phyloP scores from a whole-genome alignment of 179 eudicot species.

The Actinidia arguta region DNA sequence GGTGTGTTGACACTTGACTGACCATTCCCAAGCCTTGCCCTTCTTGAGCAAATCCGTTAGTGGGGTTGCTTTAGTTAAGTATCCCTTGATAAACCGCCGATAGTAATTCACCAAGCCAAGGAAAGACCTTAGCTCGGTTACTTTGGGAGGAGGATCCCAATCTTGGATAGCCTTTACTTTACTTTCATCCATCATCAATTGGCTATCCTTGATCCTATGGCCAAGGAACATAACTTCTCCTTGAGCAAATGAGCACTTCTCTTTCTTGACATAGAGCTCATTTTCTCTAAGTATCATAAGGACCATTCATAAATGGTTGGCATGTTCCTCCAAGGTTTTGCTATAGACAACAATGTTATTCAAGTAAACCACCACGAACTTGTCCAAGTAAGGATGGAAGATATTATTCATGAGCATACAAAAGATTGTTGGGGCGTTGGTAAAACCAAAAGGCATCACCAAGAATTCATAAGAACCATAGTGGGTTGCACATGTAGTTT shows the following conservation, averaged over 20 bases:
- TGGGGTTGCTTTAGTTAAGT: not conserved
- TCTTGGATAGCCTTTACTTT: too few species aligned
- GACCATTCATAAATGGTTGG: not conserved
- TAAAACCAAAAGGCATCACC: too few species aligned
- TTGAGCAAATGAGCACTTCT: not conserved
- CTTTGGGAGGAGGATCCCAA: not conserved
- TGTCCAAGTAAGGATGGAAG: too few species aligned
- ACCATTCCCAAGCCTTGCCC: not conserved
- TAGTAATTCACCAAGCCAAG: slow-evolving; percentile 15
- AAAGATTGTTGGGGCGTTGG: too few species aligned
- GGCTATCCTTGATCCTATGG: not conserved
- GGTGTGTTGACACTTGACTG: not conserved
- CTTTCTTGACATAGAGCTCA: slow-evolving; percentile 3
- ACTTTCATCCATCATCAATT: too few species aligned
- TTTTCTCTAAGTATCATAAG: not conserved
- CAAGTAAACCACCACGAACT: too few species aligned
- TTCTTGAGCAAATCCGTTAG: slow-evolving; percentile 12
- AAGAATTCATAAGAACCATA: too few species aligned
- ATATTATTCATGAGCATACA: too few species aligned
- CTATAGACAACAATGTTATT: too few species aligned
- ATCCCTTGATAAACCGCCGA: slow-evolving; percentile 6
- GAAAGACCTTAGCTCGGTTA: slow-evolving; percentile 16
- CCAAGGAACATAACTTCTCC: not conserved
- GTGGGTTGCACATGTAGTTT: too few species aligned
- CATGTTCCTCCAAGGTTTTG: not conserved